Evolutionary conservation across 208 protist species (phyloP).

Genomic region (Trypanosoma boissoni): DNA sequence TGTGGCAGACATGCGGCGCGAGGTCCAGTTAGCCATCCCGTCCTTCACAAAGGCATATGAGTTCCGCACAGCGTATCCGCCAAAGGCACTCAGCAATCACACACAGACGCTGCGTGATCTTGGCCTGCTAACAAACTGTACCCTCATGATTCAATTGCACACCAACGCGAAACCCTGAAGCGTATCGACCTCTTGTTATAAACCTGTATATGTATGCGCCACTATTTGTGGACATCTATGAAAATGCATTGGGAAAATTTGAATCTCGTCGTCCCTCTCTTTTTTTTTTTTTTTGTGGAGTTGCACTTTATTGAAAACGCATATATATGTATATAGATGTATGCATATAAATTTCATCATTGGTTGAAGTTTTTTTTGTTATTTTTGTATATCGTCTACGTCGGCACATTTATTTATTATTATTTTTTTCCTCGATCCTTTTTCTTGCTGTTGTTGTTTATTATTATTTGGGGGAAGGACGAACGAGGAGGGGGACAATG

Average conservation of each 20-base stretch:
- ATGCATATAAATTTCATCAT: not conserved
- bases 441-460: not conserved
- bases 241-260: too few relatives aligned
- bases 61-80: slow-evolving; percentile 74
- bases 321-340: not conserved
- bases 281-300: not conserved
- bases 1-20: slow-evolving; percentile 54
- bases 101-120: slow-evolving; percentile 52
- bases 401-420: too few relatives aligned
- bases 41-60: slow-evolving; percentile 57
- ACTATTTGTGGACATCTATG: too few relatives aligned
- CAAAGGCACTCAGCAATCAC: slow-evolving; percentile 50
- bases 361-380: not conserved
- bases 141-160: slow-evolving; percentile 46
- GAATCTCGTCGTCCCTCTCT: not conserved
- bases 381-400: too few relatives aligned
- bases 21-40: slow-evolving; percentile 54
- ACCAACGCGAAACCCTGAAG: not conserved
- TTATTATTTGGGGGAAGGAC: not conserved
- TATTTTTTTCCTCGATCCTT: not conserved
- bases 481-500: slow-evolving; percentile 5
- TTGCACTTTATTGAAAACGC: slow-evolving; percentile 5
- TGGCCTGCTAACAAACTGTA: slow-evolving; percentile 56
- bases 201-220: too few relatives aligned
- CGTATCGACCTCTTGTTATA: too few relatives aligned